Conservation (phyloP, 164 flowering plant genomes). For the Chloranthus sessilifolius region DNA sequence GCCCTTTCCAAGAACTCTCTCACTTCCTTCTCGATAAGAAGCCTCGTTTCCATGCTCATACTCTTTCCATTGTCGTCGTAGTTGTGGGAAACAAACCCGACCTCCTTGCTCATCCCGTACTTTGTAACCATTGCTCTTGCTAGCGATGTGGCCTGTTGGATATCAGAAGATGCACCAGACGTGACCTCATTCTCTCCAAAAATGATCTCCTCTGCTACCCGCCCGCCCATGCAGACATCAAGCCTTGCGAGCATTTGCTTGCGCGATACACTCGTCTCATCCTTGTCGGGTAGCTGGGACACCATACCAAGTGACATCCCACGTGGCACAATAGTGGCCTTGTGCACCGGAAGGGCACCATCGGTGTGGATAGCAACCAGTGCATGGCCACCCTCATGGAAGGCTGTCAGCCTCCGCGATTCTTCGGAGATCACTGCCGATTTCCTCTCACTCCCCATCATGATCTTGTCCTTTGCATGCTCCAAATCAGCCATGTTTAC, state of each 20-base stretch:
- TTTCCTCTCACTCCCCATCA: conserved; percentile 96
- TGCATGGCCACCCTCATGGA: conserved; percentile 97
- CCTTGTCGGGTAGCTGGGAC: conserved; percentile 79
- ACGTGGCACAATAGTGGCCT: conserved; percentile 90
- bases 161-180: conserved; percentile 79
- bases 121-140: conserved; percentile 89
- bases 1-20: conserved; percentile 59
- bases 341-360: conserved; percentile 92
- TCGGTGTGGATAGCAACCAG: conserved; percentile 94
- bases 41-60: conserved; percentile 91
- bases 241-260: conserved; percentile 94
- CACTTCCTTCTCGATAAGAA: conserved; percentile 79
- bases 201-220: conserved; percentile 92
- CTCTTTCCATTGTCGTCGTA: conserved; percentile 79
- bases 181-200: conserved; percentile 91
- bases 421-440: conserved; percentile 93
- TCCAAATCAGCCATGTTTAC: conserved; percentile 83
- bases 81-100: conserved; percentile 80
- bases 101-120: conserved; percentile 87
- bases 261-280: conserved; percentile 70
- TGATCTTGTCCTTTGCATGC: conserved; percentile 77
- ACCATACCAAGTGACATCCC: conserved; percentile 95
- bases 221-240: conserved; percentile 95
- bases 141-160: conserved; percentile 65
- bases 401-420: conserved; percentile 77